Conservation (phyloP, 306 rosid genomes). For the Lathyrus oleraceus region DNA sequence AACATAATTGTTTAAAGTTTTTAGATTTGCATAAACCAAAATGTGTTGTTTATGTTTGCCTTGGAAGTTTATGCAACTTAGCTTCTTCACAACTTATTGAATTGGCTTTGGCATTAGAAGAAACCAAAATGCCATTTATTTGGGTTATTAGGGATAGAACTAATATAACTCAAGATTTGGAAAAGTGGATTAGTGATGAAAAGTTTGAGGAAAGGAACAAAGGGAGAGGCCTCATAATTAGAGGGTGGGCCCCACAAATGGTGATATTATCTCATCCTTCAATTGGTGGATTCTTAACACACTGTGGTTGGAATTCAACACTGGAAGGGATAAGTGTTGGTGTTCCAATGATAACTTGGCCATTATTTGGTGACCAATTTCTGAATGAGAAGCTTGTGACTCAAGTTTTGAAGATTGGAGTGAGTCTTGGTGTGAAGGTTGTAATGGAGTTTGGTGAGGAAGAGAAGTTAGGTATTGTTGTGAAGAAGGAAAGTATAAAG, state of each 20-base stretch:
- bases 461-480: background rate
- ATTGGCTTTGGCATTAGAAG: too few species aligned
- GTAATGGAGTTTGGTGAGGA: constrained; percentile 41
- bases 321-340: constrained; percentile 43
- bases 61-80: too few species aligned
- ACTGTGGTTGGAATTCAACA: constrained; percentile 74
- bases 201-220: too few species aligned
- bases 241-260: constrained; percentile 75
- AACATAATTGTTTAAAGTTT: too few species aligned
- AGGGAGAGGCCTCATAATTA: background rate
- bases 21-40: too few species aligned
- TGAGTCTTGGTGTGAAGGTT: constrained; percentile 39
- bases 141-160: constrained; percentile 59
- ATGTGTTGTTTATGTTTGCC: too few species aligned
- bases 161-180: constrained; percentile 33
- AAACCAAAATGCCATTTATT: too few species aligned
- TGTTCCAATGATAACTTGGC: too few species aligned
- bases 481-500: constrained; percentile 40
- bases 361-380: too few species aligned
- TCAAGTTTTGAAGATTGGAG: constrained; percentile 29
- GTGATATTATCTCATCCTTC: constrained; percentile 55
- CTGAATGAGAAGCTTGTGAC: too few species aligned
- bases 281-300: constrained; percentile 63
- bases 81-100: too few species aligned
- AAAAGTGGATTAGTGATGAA: constrained; percentile 36